phyloP scores from a whole-genome alignment of 179 eudicot species.

The Beta lomatogona region DNA sequence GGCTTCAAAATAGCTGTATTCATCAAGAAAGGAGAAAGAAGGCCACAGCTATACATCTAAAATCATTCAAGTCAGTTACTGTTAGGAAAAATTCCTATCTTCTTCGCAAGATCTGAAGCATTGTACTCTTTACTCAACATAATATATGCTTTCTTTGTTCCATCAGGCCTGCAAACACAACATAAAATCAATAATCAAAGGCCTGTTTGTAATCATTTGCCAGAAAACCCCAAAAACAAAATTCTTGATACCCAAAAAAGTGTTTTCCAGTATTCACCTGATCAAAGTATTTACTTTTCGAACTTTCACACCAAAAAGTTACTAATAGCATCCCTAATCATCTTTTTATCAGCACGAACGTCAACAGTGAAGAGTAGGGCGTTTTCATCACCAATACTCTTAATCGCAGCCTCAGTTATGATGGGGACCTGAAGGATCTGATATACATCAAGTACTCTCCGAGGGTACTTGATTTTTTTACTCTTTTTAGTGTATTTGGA shows the following conservation, averaged over 20 bases:
- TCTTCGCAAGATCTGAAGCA: constrained; percentile 42
- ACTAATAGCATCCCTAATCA: constrained; percentile 38
- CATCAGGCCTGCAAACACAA: constrained; percentile 36
- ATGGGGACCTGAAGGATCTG: constrained; percentile 35
- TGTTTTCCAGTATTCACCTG: constrained; percentile 25
- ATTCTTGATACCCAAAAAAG: no score
- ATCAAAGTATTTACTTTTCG: constrained; percentile 40
- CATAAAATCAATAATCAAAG: background rate
- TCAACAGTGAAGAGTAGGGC: constrained; percentile 40
- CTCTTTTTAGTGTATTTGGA: constrained; percentile 22
- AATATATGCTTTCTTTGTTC: constrained; percentile 40
- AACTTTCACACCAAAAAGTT: constrained; percentile 39
- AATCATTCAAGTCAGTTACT: constrained; percentile 17
- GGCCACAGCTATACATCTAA: constrained; percentile 31
- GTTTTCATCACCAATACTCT: constrained; percentile 36
- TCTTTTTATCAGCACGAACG: constrained; percentile 44
- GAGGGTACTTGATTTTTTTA: constrained; percentile 24
- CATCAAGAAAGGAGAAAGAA: constrained; percentile 1
- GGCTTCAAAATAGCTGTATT: constrained; percentile 5
- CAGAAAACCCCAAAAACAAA: no score
- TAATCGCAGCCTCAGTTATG: constrained; percentile 39
- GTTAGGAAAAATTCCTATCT: constrained; percentile 40
- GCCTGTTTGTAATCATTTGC: no score
- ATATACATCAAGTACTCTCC: constrained; percentile 28
- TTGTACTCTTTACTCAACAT: constrained; percentile 36